These are phyloP conservation scores for Juncus inflexus DNA, from an alignment of 176 grass and related monocot species.

Conservation along the genomic window DNA sequence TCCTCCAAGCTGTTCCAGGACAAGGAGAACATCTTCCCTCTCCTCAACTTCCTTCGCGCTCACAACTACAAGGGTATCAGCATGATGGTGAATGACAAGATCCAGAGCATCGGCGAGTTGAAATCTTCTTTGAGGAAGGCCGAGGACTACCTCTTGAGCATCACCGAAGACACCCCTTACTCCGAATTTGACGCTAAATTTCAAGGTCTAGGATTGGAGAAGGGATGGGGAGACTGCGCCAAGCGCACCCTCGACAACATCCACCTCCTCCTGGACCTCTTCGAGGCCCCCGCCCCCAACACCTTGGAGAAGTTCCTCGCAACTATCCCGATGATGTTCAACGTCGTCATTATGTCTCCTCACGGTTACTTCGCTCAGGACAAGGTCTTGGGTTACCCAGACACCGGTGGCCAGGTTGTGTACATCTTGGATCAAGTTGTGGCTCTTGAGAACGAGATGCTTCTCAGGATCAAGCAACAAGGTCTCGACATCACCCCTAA, in stretches of 20 bases:
- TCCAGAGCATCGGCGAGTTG: constrained; percentile 73
- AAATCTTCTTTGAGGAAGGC: constrained; percentile 86
- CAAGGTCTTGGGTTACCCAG: constrained; percentile 97
- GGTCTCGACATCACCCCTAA: constrained; percentile 91
- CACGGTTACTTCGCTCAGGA: constrained; percentile 98
- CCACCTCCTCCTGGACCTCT: constrained; percentile 86
- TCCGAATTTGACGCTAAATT: constrained; percentile 75
- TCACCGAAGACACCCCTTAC: constrained; percentile 70
- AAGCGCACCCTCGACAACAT: constrained; percentile 59
- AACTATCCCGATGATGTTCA: constrained; percentile 90
- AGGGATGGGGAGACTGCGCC: constrained; percentile 90
- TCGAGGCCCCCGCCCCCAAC: constrained; percentile 91
- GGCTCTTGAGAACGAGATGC: constrained; percentile 96
- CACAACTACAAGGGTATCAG: constrained; percentile 85
- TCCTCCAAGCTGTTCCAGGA: constrained; percentile 99
- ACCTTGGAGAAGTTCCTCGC: constrained; percentile 96
- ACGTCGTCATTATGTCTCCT: constrained; percentile 93
- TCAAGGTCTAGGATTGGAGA: constrained; percentile 90
- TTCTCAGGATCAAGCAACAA: constrained; percentile 97
- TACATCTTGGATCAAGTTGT: constrained; percentile 99
- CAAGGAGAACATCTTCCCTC: constrained; percentile 86
- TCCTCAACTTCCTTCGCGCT: constrained; percentile 79
- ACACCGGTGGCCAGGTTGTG: constrained; percentile 96
- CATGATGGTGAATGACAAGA: constrained; percentile 96
- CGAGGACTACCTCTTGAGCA: constrained; percentile 57